Base-by-base conservation (phyloP, 768 basidiomycete species). In the Leccinum subgranulosum region DNA sequence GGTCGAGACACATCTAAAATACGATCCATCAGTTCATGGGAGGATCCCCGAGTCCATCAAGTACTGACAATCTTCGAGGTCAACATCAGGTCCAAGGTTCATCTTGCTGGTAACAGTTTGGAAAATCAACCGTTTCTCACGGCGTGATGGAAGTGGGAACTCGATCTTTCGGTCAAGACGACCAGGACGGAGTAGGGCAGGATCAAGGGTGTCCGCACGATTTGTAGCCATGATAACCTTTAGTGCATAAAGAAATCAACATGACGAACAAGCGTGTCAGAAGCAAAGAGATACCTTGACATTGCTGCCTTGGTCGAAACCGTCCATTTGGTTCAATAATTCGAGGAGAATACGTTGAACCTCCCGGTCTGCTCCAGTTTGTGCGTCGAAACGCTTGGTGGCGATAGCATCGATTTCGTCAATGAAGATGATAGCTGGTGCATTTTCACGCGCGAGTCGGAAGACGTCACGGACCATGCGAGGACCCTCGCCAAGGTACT, bases 151-250 rank as follows among this genome's bases (percentile, higher is more conserved):
- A 36, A 91, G 79, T 4, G 97, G 97, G 77, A 98, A 98, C 74
- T 99, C 97, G 65, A 99, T 99, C 80, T 99, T 99, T 66, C 97
- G 81, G 75, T 99, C 97, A 12, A 99, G 81, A 66, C 97, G 93
- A 69, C 97, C 97, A 41, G 97, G 97, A 66, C 97, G 93, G 34
- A 99, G 87, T 43, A 99, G 78, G 5, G 97, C 97, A 57, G 97
- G 97, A 74, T 99, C 97, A 29, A 99, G 82, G 6, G 97, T 99
- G 74, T 99, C 97, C 48, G 92, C 92, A 65, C 97, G 90, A 76
- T 99, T 99, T 45, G 97, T 99, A 27, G 97, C 97, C 97, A 98
- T 98, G 72, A 99, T 99, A 43, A 99, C 97, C 94, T 97, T 59
- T 1, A 6, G 27, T 51, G 19, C 56, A 54, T 21, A 33, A 33